A percentile compares a stretch with the other conserved stretches of the same genome.
phyloP scores from a whole-genome alignment of 306 rosid genomes.

The Prunus persica region Prunus_persica_NCBIv2 NC_034012.1:16858001-16858500 shows the following conservation, averaged over 20 bases:
- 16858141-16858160: conserved; percentile 31
- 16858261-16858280: too few relatives aligned
- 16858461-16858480: conserved; percentile 37
- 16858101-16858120: conserved; percentile 44
- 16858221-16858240: too few relatives aligned
- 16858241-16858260: too few relatives aligned
- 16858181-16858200: conserved; percentile 25
- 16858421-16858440: conserved; percentile 35
- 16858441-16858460: conserved; percentile 37
- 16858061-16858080: conserved; percentile 32
- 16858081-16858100: conserved; percentile 30
- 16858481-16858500: conserved; percentile 17
- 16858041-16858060: conserved; percentile 32
- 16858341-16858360: too few relatives aligned
- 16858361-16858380: conserved; percentile 23
- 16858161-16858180: conserved; percentile 35
- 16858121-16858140: conserved; percentile 18
- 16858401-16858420: conserved; percentile 17
- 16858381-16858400: conserved; percentile 21
- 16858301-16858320: too few relatives aligned
- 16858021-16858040: conserved; percentile 24
- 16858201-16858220: conserved; percentile 15
- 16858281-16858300: too few relatives aligned
- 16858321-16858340: too few relatives aligned
- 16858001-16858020: too few relatives aligned